Evolutionary conservation across 2,329 filamentous ascomycete species (phyloP).

Genomic region (Xylariaceae sp.): DNA sequence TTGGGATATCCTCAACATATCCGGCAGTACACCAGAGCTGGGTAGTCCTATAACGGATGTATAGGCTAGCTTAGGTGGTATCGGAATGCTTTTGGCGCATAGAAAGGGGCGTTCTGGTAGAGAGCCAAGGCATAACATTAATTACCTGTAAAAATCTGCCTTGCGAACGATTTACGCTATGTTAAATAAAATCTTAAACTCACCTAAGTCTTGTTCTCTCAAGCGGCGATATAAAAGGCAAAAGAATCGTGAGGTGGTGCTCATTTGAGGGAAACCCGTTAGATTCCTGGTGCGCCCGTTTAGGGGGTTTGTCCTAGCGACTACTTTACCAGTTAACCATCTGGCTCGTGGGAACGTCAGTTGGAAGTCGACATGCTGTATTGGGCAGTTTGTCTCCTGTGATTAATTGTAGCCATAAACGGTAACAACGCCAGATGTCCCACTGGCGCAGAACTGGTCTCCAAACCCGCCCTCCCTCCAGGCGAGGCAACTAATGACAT

Average conservation of each 20-base stretch:
- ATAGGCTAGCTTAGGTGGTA: slow-evolving; percentile 17
- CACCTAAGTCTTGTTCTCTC: neutral
- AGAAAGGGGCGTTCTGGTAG: slow-evolving; percentile 30
- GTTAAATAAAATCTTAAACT: slow-evolving; percentile 12
- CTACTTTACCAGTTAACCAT: too few relatives aligned
- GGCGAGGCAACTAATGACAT: slow-evolving; percentile 67
- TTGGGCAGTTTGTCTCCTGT: neutral
- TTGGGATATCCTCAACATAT: slow-evolving; percentile 29
- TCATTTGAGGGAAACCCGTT: too few relatives aligned
- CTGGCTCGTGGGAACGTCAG: too few relatives aligned
- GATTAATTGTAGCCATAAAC: slow-evolving; percentile 58
- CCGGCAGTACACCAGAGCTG: slow-evolving; percentile 35
- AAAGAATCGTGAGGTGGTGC: too few relatives aligned
- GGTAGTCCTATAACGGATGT: slow-evolving; percentile 10
- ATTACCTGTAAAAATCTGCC: slow-evolving; percentile 30
- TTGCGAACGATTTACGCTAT: slow-evolving; percentile 27
- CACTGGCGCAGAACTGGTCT: slow-evolving; percentile 69
- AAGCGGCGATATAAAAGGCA: slow-evolving; percentile 4
- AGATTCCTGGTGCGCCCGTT: too few relatives aligned
- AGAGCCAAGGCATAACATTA: slow-evolving; percentile 23
- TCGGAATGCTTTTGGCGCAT: slow-evolving; percentile 30
- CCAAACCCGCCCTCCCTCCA: slow-evolving; percentile 69
- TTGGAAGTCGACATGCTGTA: neutral
- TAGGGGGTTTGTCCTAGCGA: too few relatives aligned
- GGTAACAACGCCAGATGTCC: slow-evolving; percentile 70